A percentile compares a stretch with the other conserved stretches of the same genome.
These are phyloP conservation scores for Alopecurus myosuroides DNA, from an alignment of 176 grass and related monocot genomes.

Conservation along the genomic window DNA sequence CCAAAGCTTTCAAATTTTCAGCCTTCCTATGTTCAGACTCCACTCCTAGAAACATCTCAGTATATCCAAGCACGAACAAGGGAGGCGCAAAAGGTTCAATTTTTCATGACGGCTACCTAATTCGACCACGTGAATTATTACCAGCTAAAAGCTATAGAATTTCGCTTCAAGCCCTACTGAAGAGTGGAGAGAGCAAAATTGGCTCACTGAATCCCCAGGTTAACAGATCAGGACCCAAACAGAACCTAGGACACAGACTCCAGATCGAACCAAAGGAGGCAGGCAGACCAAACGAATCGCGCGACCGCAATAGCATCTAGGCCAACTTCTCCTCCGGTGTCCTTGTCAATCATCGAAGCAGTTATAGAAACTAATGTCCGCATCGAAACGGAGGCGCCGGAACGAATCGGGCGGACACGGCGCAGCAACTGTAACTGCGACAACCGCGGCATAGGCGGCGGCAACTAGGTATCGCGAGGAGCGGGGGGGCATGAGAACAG, in stretches of 20 bases:
- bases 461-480: neutral
- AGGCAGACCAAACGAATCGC: neutral
- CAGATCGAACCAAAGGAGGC: slow-evolving; percentile 20
- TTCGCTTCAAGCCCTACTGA: neutral
- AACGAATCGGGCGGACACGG: slow-evolving; percentile 11
- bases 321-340: neutral
- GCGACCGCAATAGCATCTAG: neutral
- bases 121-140: neutral
- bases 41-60: neutral
- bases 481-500: neutral
- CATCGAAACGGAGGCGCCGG: neutral
- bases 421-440: neutral
- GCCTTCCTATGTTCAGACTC: neutral
- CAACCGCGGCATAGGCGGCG: neutral
- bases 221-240: slow-evolving; percentile 15
- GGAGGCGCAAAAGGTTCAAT: neutral
- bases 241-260: neutral
- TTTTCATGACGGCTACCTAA: neutral
- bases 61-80: neutral
- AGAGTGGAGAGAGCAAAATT: neutral
- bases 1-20: neutral
- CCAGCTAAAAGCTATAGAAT: neutral
- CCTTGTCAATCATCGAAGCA: neutral
- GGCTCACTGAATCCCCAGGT: neutral
- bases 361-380: slow-evolving; percentile 3